Evolutionary conservation across 2,329 filamentous ascomycete genomes (phyloP), one percentile per base, ranked within the genome.

Genomic region (Microsporum ferrugineum): DNA sequence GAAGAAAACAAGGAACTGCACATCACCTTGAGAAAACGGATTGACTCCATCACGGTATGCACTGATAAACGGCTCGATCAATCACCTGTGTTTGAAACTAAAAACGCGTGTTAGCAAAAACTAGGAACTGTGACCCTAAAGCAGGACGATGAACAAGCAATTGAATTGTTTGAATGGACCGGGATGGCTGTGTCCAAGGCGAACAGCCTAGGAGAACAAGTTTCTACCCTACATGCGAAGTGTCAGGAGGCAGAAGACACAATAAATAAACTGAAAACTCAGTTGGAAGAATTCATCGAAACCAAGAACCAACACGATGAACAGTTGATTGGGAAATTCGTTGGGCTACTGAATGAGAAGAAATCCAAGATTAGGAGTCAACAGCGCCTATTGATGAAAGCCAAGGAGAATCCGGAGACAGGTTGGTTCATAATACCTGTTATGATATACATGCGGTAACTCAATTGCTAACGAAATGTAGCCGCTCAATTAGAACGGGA

Each of bases 341-440:
- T 77, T 59, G 76, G 78, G 56, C 67, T 86, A 29, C 71, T 86
- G 6, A 86, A 86, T 62, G 78, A 81, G 64, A 86, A 86, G 72
- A 86, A 86, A 72, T 74, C 82, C 4, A 86, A 86, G 68, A 85
- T 86, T 57, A 73, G 84, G 57, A 83, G 84, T 66, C 82, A 84
- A 69, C 81, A 83, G 67, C 77, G 82, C 27, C 70, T 85, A 4
- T 68, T 85, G 12, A 76, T 78, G 14, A 73, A 76, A 34, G 79
- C 79, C 6, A 80, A 79, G 60, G 65, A 77, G 17, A 75, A 81
- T 66, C 65, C 67, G 31, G 66, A 65, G 31, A 72, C 71, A 70
- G 66, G 71, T 77, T 38, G 45, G 65, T 53, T 57, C 23, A 38
- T 61, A 60, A 49, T 34, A 45, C 29, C 34, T 39, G 14, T 12